phyloP scores from a whole-genome alignment of 2,329 filamentous ascomycete species.

The Claviceps sp. region DNA sequence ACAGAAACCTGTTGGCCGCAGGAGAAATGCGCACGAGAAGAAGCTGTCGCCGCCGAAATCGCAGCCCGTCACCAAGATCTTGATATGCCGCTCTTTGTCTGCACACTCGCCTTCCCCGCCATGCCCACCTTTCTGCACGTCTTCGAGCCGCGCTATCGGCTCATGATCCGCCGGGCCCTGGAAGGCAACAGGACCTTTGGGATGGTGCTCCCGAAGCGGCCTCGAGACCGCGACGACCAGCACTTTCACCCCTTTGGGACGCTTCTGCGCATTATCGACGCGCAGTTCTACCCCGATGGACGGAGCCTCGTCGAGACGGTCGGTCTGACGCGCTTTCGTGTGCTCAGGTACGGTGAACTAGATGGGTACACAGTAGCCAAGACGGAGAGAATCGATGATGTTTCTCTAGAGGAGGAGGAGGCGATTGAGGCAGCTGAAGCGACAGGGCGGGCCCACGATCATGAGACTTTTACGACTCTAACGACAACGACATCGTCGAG shows the following conservation, averaged over 20 bases:
- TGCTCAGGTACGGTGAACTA: slow-evolving; percentile 47
- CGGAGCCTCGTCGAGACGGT: slow-evolving; percentile 68
- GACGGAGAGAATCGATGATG: slow-evolving; percentile 65
- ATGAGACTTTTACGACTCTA: not conserved
- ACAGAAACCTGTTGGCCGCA: slow-evolving; percentile 58
- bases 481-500: too few relatives aligned
- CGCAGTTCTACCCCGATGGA: slow-evolving; percentile 63
- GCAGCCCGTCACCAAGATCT: slow-evolving; percentile 40
- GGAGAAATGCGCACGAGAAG: slow-evolving; percentile 43
- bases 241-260: slow-evolving; percentile 65
- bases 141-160: slow-evolving; percentile 81
- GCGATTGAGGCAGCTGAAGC: slow-evolving; percentile 55
- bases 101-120: slow-evolving; percentile 65
- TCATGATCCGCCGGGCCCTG: slow-evolving; percentile 74
- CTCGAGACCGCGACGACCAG: slow-evolving; percentile 18
- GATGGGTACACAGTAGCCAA: slow-evolving; percentile 72
- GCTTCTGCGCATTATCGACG: slow-evolving; percentile 59
- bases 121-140: slow-evolving; percentile 81
- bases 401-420: slow-evolving; percentile 72
- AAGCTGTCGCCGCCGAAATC: slow-evolving; percentile 44
- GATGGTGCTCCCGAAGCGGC: slow-evolving; percentile 62
- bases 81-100: slow-evolving; percentile 64
- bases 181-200: slow-evolving; percentile 67
- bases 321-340: slow-evolving; percentile 64
- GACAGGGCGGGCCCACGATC: slow-evolving; percentile 1